These are phyloP conservation scores for Zymoseptoria passerinii DNA, from an alignment of 2,329 filamentous ascomycete species.

Conservation along the genomic window DNA sequence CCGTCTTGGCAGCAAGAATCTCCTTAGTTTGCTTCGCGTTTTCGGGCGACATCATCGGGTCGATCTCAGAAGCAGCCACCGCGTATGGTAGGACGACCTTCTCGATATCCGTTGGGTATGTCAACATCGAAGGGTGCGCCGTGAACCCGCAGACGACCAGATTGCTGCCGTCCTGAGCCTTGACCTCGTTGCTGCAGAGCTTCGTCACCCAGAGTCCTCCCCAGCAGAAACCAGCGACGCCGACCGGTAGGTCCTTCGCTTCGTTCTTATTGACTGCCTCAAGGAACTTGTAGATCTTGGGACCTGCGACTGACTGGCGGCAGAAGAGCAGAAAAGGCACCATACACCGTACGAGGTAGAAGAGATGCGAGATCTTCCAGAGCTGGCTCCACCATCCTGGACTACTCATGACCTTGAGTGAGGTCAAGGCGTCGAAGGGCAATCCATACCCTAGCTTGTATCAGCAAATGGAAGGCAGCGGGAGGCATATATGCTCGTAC, in stretches of 20 bases:
- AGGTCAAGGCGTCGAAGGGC: slow-evolving; percentile 22
- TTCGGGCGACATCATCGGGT: slow-evolving; percentile 23
- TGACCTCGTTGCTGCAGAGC: slow-evolving; percentile 26
- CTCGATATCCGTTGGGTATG: slow-evolving; percentile 29
- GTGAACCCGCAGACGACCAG: slow-evolving; percentile 30
- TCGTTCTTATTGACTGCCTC: slow-evolving; percentile 24
- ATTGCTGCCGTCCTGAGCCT: slow-evolving; percentile 23
- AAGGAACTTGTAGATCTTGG: slow-evolving; percentile 24
- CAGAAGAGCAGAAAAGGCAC: slow-evolving; percentile 23
- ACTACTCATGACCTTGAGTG: slow-evolving; percentile 24
- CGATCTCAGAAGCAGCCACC: slow-evolving; percentile 27
- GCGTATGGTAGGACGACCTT: slow-evolving; percentile 28
- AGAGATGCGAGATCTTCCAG: slow-evolving; percentile 25
- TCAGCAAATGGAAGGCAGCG: background rate
- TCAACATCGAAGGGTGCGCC: slow-evolving; percentile 30
- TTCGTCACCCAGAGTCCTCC: slow-evolving; percentile 29
- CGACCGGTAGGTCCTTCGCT: slow-evolving; percentile 25
- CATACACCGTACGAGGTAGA: slow-evolving; percentile 17
- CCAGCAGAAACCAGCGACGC: slow-evolving; percentile 30
- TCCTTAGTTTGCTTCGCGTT: slow-evolving; percentile 28
- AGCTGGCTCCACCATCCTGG: slow-evolving; percentile 26
- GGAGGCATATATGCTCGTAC: slow-evolving; percentile 9
- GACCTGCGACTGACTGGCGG: slow-evolving; percentile 19
- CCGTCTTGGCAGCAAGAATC: slow-evolving; percentile 28
- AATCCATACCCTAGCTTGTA: slow-evolving; percentile 19